phyloP scores from a whole-genome alignment of 345 rosid species.

The Dipteronia dyeriana region DNA sequence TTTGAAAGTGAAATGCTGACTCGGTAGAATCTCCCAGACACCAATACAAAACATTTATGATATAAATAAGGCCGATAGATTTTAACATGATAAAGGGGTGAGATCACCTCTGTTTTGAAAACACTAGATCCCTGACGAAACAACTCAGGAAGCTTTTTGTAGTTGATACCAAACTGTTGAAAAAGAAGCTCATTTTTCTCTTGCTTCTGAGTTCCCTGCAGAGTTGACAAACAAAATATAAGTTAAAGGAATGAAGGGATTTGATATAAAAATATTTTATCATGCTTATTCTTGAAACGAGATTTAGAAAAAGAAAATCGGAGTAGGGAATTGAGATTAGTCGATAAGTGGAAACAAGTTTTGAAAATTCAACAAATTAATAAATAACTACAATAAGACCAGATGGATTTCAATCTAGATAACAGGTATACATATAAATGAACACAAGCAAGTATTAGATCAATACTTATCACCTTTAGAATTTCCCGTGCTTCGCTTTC shows the following conservation, averaged over 20 bases:
- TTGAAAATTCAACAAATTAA: slow-evolving; percentile 1
- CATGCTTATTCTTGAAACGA: neutral
- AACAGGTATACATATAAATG: neutral
- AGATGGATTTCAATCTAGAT: neutral
- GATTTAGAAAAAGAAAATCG: neutral
- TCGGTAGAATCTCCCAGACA: neutral
- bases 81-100: neutral
- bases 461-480: slow-evolving; percentile 51
- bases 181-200: slow-evolving; percentile 83
- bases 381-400: neutral
- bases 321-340: neutral
- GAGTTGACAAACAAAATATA: slow-evolving; percentile 13
- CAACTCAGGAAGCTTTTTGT: slow-evolving; percentile 61
- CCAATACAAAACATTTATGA: neutral
- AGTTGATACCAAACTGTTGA: slow-evolving; percentile 77
- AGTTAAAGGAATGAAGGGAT: neutral
- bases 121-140: slow-evolving; percentile 90
- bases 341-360: neutral
- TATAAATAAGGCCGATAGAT: neutral
- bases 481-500: slow-evolving; percentile 56
- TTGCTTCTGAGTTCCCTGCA: slow-evolving; percentile 76
- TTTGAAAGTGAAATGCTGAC: neutral
- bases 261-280: neutral
- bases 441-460: neutral
- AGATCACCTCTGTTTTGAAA: slow-evolving; percentile 65